A percentile compares a stretch with the other conserved stretches of the same genome.
phyloP scores from a whole-genome alignment of 352 stramenopile genomes.

The Pelagophyceae sp. region DNA sequence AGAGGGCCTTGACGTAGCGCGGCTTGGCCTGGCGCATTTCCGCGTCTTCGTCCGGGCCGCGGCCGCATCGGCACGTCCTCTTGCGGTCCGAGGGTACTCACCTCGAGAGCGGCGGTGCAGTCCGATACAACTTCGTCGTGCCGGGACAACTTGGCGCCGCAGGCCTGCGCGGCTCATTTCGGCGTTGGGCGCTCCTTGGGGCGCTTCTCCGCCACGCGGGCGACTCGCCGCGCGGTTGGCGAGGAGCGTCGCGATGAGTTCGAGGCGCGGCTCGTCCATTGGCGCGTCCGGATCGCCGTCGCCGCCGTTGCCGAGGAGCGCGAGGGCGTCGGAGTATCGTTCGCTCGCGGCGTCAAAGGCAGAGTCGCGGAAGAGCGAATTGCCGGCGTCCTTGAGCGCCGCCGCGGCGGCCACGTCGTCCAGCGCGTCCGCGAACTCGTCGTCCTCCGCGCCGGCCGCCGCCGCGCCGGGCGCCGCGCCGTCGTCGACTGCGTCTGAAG shows the following conservation, averaged over 20 bases:
- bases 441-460: background rate
- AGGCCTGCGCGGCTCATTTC: too few relatives aligned
- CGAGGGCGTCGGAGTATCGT: background rate
- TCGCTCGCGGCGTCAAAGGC: background rate
- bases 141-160: too few relatives aligned
- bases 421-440: background rate
- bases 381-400: background rate
- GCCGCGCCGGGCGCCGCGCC: too few relatives aligned
- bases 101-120: conserved; percentile 1
- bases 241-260: background rate
- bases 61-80: too few relatives aligned
- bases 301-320: too few relatives aligned
- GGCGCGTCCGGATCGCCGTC: too few relatives aligned
- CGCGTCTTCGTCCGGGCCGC: too few relatives aligned
- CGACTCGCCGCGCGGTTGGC: background rate
- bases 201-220: too few relatives aligned
- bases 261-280: background rate
- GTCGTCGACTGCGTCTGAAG: background rate
- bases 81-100: too few relatives aligned
- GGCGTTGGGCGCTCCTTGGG: too few relatives aligned
- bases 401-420: background rate
- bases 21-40: too few relatives aligned
- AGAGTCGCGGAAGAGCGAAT: background rate
- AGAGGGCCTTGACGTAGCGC: conserved; percentile 87
- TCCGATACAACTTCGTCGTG: background rate